Evolutionary conservation across 2,329 filamentous ascomycete species (phyloP).

Genomic region (Sarocladium brachiariae): DNA sequence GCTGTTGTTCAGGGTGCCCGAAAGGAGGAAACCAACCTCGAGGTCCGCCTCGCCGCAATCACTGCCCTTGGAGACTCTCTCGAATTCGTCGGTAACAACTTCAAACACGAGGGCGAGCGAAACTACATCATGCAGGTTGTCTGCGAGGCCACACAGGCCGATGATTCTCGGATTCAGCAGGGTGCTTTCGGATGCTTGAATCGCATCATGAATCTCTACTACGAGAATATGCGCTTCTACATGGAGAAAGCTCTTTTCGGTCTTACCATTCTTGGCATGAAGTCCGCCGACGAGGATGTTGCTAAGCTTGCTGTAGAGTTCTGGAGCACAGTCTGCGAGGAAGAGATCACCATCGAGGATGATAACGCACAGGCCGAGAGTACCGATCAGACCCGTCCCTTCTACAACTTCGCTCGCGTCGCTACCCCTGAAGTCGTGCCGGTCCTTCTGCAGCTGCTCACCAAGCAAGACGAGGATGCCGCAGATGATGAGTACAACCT

Average conservation of each 20-base stretch:
- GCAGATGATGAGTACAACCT: slow-evolving; percentile 97
- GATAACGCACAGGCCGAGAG: slow-evolving; percentile 77
- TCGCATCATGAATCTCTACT: slow-evolving; percentile 97
- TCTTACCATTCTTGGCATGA: slow-evolving; percentile 96
- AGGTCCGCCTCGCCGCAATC: slow-evolving; percentile 89
- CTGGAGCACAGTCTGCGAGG: slow-evolving; percentile 99
- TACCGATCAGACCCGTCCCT: slow-evolving; percentile 77
- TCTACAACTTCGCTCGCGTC: slow-evolving; percentile 92
- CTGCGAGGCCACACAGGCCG: slow-evolving; percentile 94
- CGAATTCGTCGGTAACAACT: slow-evolving; percentile 96
- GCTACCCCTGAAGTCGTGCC: slow-evolving; percentile 92
- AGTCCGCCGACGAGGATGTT: slow-evolving; percentile 94
- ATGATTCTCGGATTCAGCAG: slow-evolving; percentile 86
- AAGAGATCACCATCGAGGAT: slow-evolving; percentile 96
- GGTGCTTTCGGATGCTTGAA: slow-evolving; percentile 96
- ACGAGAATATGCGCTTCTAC: slow-evolving; percentile 99
- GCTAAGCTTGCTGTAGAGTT: slow-evolving; percentile 98
- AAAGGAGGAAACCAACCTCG: slow-evolving; percentile 87
- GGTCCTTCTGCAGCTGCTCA: slow-evolving; percentile 79
- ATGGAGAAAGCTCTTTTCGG: slow-evolving; percentile 99
- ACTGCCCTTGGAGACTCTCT: slow-evolving; percentile 91
- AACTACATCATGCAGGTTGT: slow-evolving; percentile 99
- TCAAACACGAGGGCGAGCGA: slow-evolving; percentile 96
- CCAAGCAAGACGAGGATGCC: slow-evolving; percentile 97
- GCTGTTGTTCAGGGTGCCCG: slow-evolving; percentile 95